phyloP scores from a whole-genome alignment of 768 basidiomycete species.

The Amanita jacksonii region DNA sequence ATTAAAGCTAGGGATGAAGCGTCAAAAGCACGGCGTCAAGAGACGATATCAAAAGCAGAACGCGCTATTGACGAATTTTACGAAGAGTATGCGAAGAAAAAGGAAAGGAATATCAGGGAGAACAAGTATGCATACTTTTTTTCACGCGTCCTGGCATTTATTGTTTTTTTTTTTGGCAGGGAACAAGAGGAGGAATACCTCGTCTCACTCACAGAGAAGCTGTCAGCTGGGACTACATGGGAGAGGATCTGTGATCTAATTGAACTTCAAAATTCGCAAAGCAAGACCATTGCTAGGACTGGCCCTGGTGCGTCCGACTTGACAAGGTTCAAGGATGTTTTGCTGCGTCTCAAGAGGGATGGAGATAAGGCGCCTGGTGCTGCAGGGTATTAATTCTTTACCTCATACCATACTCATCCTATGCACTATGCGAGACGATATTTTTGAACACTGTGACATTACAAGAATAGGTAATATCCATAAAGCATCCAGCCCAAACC shows the following conservation, averaged over 20 bases:
- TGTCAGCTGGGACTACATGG: conserved; percentile 92
- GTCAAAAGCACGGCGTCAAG: conserved; percentile 67
- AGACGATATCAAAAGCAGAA: conserved; percentile 78
- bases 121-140: conserved; percentile 63
- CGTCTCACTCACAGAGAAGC: conserved; percentile 56
- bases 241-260: conserved; percentile 80
- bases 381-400: conserved; percentile 62
- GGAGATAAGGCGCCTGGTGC: conserved; percentile 90
- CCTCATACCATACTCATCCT: too few species aligned
- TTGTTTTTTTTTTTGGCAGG: conserved; percentile 30
- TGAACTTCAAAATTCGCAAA: conserved; percentile 93
- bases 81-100: conserved; percentile 78
- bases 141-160: neutral
- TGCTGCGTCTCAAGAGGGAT: conserved; percentile 82
- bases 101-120: conserved; percentile 83
- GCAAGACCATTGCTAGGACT: conserved; percentile 86
- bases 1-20: conserved; percentile 78
- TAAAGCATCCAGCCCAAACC: neutral
- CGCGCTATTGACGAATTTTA: conserved; percentile 86
- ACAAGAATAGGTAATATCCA: too few species aligned
- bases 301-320: conserved; percentile 87
- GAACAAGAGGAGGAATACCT: conserved; percentile 82
- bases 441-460: too few species aligned
- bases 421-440: too few species aligned
- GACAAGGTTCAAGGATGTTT: conserved; percentile 83